A percentile compares a stretch with the other conserved stretches of the same genome.
phyloP scores from a whole-genome alignment of 805 yeast species.

The Candida krabiensis region DNA sequence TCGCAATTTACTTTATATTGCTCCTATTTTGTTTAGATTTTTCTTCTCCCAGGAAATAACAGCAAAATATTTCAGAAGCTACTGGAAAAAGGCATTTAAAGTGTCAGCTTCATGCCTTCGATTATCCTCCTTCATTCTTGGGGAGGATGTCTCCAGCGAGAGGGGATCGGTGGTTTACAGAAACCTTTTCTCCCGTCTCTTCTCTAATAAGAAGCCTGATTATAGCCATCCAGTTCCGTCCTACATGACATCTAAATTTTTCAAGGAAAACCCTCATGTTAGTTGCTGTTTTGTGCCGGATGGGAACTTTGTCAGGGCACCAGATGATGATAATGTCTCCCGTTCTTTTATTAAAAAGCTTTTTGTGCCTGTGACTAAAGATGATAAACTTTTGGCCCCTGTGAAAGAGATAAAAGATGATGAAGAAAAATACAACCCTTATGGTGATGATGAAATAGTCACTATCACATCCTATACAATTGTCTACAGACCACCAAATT shows the following conservation, averaged over 20 bases:
- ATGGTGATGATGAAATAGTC: constrained; percentile 35
- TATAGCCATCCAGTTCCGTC: constrained; percentile 55
- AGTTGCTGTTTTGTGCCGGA: constrained; percentile 71
- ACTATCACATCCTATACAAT: constrained; percentile 53
- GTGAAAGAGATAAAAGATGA: constrained; percentile 33
- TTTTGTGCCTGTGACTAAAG: constrained; percentile 81
- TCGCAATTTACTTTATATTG: not conserved
- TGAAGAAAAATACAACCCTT: constrained; percentile 30
- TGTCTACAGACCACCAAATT: constrained; percentile 85
- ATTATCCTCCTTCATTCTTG: constrained; percentile 78
- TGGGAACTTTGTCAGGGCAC: constrained; percentile 84
- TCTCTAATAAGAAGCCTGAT: constrained; percentile 35
- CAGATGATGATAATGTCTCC: constrained; percentile 75
- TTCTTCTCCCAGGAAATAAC: constrained; percentile 1
- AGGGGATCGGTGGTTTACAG: constrained; percentile 68
- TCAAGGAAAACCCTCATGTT: constrained; percentile 40
- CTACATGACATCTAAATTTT: constrained; percentile 43
- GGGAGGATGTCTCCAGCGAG: constrained; percentile 60
- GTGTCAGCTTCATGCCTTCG: constrained; percentile 58
- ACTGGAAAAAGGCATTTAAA: constrained; percentile 62
- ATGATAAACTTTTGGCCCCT: constrained; percentile 59
- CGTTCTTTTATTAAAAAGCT: constrained; percentile 60
- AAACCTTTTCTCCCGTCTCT: constrained; percentile 42
- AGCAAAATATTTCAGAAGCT: constrained; percentile 9
- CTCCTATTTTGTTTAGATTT: not conserved